Base-by-base conservation (phyloP, 805 yeast genomes). In the Candida piceae region DNA sequence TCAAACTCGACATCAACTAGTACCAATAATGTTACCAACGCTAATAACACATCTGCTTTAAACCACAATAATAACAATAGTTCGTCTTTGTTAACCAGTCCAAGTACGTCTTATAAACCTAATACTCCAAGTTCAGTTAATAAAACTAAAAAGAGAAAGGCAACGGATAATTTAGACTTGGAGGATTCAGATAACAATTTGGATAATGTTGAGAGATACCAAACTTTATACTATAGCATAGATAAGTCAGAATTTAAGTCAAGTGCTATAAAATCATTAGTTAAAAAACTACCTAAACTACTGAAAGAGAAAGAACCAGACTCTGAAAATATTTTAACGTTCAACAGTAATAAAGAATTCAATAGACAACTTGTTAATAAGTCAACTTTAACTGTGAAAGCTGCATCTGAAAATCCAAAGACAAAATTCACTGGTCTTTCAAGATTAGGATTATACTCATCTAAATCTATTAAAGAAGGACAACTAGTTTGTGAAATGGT, bases 381-480 rank as follows among this genome's bases (percentile, higher is more conserved):
- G 7, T 35, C 35, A 7, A 26, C 32, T 26, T 37, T 60, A 2
- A 24, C 38, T 16, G 82, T 86, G 10, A 77, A 70, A 53, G 60
- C 78, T 1, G 73, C 76, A 39, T 62, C 80, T 1, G 93, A 82
- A 32, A 67, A 69, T 21, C 71, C 69, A 29, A 75, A 71, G 42
- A 68, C 74, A 57, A 64, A 78, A 64, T 80, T 74, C 48, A 70
- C 70, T 21, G 96, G 96, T 0, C 72, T 85, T 29, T 70, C 85
- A 2, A 79, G 76, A 44, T 56, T 82, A 35, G 88, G 90, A 0
- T 62, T 88, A 7, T 81, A 72, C 41, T 45, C 71, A 3, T 59
- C 57, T 3, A 52, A 57, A 16, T 31, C 42, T 0, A 58, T 81
- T 15, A 67, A 71, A 1, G 60, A 64, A 29, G 74, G 71, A 15